These are phyloP conservation scores for Spergularia azorica DNA, from an alignment of 179 eudicot genomes.

Conservation along the genomic window DNA sequence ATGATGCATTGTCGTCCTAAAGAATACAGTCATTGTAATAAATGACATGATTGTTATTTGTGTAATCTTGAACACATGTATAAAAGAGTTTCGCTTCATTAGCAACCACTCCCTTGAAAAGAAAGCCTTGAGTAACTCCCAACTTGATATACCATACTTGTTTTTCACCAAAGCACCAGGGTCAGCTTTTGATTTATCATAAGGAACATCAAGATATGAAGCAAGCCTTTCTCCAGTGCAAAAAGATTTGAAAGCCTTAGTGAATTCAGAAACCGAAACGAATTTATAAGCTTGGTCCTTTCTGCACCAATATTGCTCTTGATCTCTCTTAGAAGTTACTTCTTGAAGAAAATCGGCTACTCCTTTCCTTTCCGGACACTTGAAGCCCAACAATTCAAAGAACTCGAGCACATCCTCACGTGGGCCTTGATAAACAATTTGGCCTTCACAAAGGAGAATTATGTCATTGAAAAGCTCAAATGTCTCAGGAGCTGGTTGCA, in stretches of 20 bases:
- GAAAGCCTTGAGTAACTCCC: slow-evolving; percentile 65
- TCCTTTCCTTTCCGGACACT: slow-evolving; percentile 81
- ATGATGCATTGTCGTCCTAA: slow-evolving; percentile 63
- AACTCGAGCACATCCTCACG: slow-evolving; percentile 64
- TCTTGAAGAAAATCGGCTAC: slow-evolving; percentile 93
- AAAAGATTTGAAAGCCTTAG: slow-evolving; percentile 52
- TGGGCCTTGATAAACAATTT: slow-evolving; percentile 84
- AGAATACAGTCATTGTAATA: slow-evolving; percentile 60
- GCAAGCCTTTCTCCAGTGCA: slow-evolving; percentile 49
- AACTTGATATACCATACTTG: slow-evolving; percentile 60
- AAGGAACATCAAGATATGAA: slow-evolving; percentile 53
- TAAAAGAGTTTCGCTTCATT: slow-evolving; percentile 68
- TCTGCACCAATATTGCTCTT: slow-evolving; percentile 73
- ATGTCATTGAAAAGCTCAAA: slow-evolving; percentile 79
- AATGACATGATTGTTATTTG: slow-evolving; percentile 73
- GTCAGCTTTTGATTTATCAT: slow-evolving; percentile 56
- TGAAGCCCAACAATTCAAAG: slow-evolving; percentile 73
- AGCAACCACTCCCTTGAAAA: slow-evolving; percentile 80
- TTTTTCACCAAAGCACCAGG: slow-evolving; percentile 68
- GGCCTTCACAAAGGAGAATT: slow-evolving; percentile 80
- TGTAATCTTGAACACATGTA: slow-evolving; percentile 66
- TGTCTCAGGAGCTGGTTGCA: slow-evolving; percentile 89
- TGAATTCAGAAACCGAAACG: slow-evolving; percentile 60
- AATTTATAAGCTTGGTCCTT: slow-evolving; percentile 50
- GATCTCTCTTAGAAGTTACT: slow-evolving; percentile 82